Evolutionary conservation across 2,329 filamentous ascomycete genomes (phyloP).

Genomic region (Hymenoscyphus linearis): DNA sequence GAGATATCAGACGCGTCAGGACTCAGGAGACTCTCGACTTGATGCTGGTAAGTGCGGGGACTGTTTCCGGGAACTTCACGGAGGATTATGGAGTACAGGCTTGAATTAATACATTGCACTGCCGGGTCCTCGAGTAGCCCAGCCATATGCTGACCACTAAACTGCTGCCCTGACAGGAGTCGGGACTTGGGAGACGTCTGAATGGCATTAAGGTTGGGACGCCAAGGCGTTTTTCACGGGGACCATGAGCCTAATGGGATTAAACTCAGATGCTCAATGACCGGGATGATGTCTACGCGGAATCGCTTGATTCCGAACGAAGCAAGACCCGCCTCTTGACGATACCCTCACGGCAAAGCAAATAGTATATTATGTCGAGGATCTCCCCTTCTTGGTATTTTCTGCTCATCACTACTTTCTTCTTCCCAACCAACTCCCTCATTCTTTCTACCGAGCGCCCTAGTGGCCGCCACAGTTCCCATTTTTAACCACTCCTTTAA

Average conservation of each 20-base stretch:
- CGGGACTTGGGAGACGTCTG: neutral
- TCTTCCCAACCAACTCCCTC: conserved; percentile 13
- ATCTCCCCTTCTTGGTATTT: conserved; percentile 9
- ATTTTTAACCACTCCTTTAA: conserved; percentile 20
- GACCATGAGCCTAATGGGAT: conserved; percentile 20
- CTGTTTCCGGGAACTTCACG: no score
- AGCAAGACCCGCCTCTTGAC: conserved; percentile 6
- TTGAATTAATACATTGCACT: no score
- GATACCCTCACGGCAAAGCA: conserved; percentile 7
- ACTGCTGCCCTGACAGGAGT: neutral
- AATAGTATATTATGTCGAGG: conserved; percentile 21
- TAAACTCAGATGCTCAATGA: conserved; percentile 15
- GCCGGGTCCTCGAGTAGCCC: no score
- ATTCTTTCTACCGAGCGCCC: conserved; percentile 30
- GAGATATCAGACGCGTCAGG: conserved; percentile 20
- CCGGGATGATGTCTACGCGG: conserved; percentile 20
- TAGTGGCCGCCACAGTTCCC: conserved; percentile 27
- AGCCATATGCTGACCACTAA: neutral
- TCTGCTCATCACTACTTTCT: conserved; percentile 21
- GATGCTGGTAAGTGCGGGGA: conserved; percentile 12
- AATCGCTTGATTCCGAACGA: conserved; percentile 22
- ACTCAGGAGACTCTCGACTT: no score
- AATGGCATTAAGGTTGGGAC: conserved; percentile 20
- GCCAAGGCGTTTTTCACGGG: conserved; percentile 7
- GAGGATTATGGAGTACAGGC: no score